Base-by-base conservation (phyloP, 345 rosid species). In the Brassica napus region DNA sequence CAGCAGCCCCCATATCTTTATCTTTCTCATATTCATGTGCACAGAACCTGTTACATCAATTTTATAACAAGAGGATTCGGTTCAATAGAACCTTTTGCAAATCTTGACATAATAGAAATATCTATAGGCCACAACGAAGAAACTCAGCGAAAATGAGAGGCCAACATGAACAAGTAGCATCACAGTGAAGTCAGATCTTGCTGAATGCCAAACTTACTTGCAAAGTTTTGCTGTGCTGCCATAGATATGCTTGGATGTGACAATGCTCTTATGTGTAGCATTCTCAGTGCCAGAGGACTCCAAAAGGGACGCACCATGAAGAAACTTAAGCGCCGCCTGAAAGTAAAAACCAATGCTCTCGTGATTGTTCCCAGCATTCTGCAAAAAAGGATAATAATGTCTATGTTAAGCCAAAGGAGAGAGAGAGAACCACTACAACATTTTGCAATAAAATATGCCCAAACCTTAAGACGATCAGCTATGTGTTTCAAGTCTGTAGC, bases 391-490 rank as follows among this genome's bases (percentile, higher is more conserved):
- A 67, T 34, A 65, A 35, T 5, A 39, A 8, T 5, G 69, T 47
- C 67, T 75, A 64, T 65, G 35, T 63, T 74, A 80, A 75, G 76
- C 72, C 76, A 55, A 23, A 9, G 23, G 59, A 47, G 59, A 47
- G 59, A 54, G 23, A 14, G 57, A 54, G 57, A 54, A 18, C 18
- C 18, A 18, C 18, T 18, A 31, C 37, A 75, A 69, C 55, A 74
- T 64, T 69, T 57, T 60, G n/a, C 57, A 42, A 74, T 18, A 69
- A 18, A 68, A 55, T 35, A 65, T 69, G 42, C 55, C 30, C 69
- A 73, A 77, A 96, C 98, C 99, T 88, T 92, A 39, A 83, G 75
- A 71, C 97, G 99, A 87, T 96, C 99, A 79, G 97, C 99, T 81
- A 83, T 32, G 85, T 96, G 99, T 84, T 96, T 96, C 70, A 96